Evolutionary conservation across 257 asterid genomes (phyloP), one percentile per base, ranked within the genome.

Genomic region (Nicotiana benthamiana): DNA sequence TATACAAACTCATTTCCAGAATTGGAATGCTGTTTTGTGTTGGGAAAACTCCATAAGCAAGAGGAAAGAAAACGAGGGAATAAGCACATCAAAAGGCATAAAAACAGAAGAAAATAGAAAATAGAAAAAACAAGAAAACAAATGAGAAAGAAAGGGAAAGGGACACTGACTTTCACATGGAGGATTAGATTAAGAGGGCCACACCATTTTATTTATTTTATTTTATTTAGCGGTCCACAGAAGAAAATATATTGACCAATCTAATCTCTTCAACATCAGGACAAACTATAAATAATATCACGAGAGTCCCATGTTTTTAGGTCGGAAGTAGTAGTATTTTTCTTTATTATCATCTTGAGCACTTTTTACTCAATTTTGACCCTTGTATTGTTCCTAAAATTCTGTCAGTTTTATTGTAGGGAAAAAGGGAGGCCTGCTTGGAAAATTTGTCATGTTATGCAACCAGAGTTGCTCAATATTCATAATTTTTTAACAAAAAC

Each of bases 261-360:
- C 67, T 32, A 80, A 30, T 80, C 77, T 64, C 36, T 80, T 66
- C 61, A 52, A 51, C 46, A 8, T 7, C 6, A 27, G 54, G 79
- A 80, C 77, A 64, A 64, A 65, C 40, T 34, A 56, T 77, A 32
- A 80, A 65, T 64, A 40, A 80, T 53, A 80, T 80, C 83, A 66
- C 79, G 78, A 80, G 79, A 66, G 2, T 52, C 51, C 77, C 76
- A 67, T 67, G 83, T 52, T 63, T 56, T 75, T 17, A 43, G 78
- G 61, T 74, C 78, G 43, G 61, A 74, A 74, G 4, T 48, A 48
- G 4, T 48, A 48, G 24, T 43, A 53, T 72, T 24, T 72, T 48
- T 24, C 61, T 24, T 24, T 72, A 24, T 61, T 22, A 20, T 70
- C 51, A 46, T 72, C 22, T 43, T 72, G 7, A 22, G 40, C 78